A percentile compares a stretch with the other conserved stretches of the same genome.
Evolutionary conservation across 257 asterid species (phyloP).

Genomic region (Solanum acaule): DNA sequence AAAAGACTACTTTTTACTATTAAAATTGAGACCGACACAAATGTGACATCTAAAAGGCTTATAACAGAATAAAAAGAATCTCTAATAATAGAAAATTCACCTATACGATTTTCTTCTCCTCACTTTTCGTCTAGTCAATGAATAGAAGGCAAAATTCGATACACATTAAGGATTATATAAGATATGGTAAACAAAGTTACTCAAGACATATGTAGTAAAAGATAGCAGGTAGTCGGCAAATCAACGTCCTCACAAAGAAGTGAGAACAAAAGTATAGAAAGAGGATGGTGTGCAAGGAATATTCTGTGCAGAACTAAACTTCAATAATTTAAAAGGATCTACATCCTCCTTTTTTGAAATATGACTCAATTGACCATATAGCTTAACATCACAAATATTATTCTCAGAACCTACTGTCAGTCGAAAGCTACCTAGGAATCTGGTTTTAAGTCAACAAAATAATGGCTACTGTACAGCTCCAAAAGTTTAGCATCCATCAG

Average conservation of each 20-base stretch:
- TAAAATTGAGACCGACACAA: neutral
- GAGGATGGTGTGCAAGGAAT: neutral
- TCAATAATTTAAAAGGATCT: neutral
- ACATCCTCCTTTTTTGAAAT: neutral
- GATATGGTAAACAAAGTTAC: too few relatives aligned
- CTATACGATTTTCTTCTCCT: too few relatives aligned
- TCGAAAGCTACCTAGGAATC: neutral
- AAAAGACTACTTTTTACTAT: too few relatives aligned
- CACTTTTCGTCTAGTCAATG: neutral
- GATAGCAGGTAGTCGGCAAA: too few relatives aligned
- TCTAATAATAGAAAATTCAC: neutral
- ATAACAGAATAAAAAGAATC: neutral
- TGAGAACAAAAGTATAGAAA: neutral
- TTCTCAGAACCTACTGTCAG: neutral
- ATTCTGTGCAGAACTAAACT: neutral
- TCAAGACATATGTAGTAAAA: too few relatives aligned
- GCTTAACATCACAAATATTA: neutral
- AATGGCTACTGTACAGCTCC: neutral
- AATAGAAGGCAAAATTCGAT: neutral
- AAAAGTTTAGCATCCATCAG: neutral
- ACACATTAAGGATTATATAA: neutral
- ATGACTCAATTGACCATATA: neutral
- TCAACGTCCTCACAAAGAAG: too few relatives aligned
- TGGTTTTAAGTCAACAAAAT: neutral
- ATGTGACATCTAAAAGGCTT: neutral